A percentile compares a stretch with the other conserved stretches of the same genome.
Conservation (phyloP, 1,139 yeast genomes). For the Pichia norvegensis region DNA sequence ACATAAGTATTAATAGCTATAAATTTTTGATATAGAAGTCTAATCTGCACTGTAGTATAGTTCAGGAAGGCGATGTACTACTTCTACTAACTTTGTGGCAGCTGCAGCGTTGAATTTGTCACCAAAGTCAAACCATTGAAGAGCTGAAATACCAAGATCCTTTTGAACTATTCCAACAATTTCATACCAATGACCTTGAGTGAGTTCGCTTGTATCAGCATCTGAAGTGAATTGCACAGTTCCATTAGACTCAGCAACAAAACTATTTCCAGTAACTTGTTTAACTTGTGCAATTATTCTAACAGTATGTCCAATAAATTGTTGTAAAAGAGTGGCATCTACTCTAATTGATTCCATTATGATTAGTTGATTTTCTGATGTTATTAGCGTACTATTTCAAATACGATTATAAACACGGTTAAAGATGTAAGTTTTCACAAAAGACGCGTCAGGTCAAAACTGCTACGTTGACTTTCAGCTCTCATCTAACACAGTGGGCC, state of each 20-base stretch:
- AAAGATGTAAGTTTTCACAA: no score
- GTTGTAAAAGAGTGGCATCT: slow-evolving; percentile 30
- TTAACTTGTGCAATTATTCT: slow-evolving; percentile 31
- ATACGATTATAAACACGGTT: no score
- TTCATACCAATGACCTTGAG: slow-evolving; percentile 29
- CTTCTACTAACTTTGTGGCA: slow-evolving; percentile 29
- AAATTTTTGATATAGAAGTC: not conserved
- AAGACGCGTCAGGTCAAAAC: no score
- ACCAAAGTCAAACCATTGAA: slow-evolving; percentile 31
- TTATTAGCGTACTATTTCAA: no score
- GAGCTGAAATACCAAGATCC: slow-evolving; percentile 26
- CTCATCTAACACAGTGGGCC: no score
- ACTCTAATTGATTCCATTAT: slow-evolving; percentile 30
- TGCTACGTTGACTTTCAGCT: no score
- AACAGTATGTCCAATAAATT: slow-evolving; percentile 28
- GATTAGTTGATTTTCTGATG: not conserved
- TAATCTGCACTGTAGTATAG: slow-evolving; percentile 1
- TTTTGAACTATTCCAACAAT: slow-evolving; percentile 30
- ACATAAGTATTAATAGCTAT: not conserved
- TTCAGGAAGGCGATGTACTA: slow-evolving; percentile 11
- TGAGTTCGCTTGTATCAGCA: slow-evolving; percentile 14
- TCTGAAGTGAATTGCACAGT: slow-evolving; percentile 13
- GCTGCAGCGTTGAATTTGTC: slow-evolving; percentile 29
- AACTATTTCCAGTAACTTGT: slow-evolving; percentile 11
- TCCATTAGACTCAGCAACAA: slow-evolving; percentile 21